Conservation (phyloP, 1,284 basidiomycete genomes). For the Vanrija sp. region DNA sequence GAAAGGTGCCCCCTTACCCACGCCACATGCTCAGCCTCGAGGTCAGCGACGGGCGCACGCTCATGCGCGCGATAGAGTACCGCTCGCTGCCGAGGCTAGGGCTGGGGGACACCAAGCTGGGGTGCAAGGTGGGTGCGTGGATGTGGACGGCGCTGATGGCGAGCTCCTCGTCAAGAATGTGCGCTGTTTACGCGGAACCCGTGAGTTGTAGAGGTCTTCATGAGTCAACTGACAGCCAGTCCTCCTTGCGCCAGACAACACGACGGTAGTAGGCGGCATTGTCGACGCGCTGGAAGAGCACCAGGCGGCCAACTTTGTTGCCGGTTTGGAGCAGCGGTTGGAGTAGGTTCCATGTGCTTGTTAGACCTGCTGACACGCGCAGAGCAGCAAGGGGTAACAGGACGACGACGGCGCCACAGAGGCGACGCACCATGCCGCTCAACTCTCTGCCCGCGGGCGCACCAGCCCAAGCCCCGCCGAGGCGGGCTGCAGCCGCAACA, state of each 20-base stretch:
- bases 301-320: constrained; percentile 35
- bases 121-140: constrained; percentile 35
- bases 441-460: background rate
- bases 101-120: constrained; percentile 43
- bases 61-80: constrained; percentile 44
- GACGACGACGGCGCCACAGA: background rate
- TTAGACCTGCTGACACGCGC: constrained; percentile 2
- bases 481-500: background rate
- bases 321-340: constrained; percentile 18
- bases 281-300: constrained; percentile 36
- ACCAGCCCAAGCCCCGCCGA: background rate
- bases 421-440: background rate
- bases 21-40: constrained; percentile 44
- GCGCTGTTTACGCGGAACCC: constrained; percentile 21
- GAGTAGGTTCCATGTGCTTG: constrained; percentile 14
- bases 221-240: constrained; percentile 17
- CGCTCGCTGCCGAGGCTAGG: constrained; percentile 28
- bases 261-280: constrained; percentile 30
- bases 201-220: constrained; percentile 16
- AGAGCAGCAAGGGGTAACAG: constrained; percentile 17
- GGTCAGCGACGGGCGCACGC: constrained; percentile 39
- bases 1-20: constrained; percentile 37
- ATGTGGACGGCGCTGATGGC: background rate
- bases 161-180: constrained; percentile 43
- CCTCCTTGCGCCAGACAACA: constrained; percentile 38